Evolutionary conservation across 257 asterid genomes (phyloP).

Genomic region (Gardenia jasminoides): DNA sequence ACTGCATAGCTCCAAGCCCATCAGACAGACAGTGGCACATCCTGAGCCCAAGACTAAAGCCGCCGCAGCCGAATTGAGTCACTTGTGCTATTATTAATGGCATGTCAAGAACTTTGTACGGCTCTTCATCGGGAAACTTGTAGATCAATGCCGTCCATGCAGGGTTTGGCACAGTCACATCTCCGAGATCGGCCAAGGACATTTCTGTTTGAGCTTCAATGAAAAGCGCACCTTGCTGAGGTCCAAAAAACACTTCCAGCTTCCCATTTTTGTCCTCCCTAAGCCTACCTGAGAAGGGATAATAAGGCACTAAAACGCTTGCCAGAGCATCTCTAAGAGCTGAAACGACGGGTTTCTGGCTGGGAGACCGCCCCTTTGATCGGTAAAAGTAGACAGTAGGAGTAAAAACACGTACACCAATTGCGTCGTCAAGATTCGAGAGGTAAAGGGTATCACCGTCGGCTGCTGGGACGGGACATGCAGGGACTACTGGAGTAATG

Average conservation of each 20-base stretch:
- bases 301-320: conserved; percentile 62
- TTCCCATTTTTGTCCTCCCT: conserved; percentile 60
- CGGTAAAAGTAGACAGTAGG: conserved; percentile 71
- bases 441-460: conserved; percentile 59
- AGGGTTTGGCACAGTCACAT: conserved; percentile 69
- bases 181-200: conserved; percentile 59
- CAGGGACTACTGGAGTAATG: conserved; percentile 42
- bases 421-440: conserved; percentile 89
- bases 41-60: conserved; percentile 76
- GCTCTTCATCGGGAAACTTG: conserved; percentile 60
- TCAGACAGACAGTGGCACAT: conserved; percentile 87
- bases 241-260: conserved; percentile 66
- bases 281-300: conserved; percentile 75
- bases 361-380: conserved; percentile 9
- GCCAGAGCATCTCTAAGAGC: conserved; percentile 59
- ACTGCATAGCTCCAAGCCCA: conserved; percentile 90
- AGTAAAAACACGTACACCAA: conserved; percentile 77
- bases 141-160: conserved; percentile 63
- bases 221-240: conserved; percentile 63
- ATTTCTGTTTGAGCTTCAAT: conserved; percentile 67
- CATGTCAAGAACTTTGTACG: conserved; percentile 66
- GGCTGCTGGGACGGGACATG: conserved; percentile 27
- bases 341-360: conserved; percentile 21
- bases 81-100: conserved; percentile 79
- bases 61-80: conserved; percentile 70